These are phyloP conservation scores for Triticum timopheevii DNA, from an alignment of 176 grass and related monocot species.

Conservation along the genomic window DNA sequence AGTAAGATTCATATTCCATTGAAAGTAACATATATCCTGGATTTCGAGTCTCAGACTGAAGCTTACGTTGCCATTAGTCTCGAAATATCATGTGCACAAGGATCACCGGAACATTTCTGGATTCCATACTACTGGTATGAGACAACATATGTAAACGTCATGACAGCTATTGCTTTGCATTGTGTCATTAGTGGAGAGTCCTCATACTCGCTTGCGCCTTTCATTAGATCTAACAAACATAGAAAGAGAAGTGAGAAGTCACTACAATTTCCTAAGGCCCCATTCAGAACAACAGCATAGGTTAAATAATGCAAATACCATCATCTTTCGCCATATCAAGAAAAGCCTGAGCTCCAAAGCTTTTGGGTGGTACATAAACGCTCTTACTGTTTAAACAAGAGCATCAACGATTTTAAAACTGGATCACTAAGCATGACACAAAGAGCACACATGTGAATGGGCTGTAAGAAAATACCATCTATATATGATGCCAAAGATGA, in stretches of 20 bases:
- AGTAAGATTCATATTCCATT: neutral
- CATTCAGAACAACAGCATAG: constrained; percentile 21
- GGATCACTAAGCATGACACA: neutral
- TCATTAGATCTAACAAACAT: constrained; percentile 72
- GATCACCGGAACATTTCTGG: constrained; percentile 69
- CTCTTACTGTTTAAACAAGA: constrained; percentile 65
- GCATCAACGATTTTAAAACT: neutral
- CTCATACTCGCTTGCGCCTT: constrained; percentile 73
- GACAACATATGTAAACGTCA: constrained; percentile 97
- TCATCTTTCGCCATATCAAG: constrained; percentile 91
- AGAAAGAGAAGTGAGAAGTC: constrained; percentile 18
- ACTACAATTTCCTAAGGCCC: neutral
- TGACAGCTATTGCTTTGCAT: constrained; percentile 89
- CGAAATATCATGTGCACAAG: constrained; percentile 80
- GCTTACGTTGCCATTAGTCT: constrained; percentile 82
- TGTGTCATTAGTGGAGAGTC: constrained; percentile 69
- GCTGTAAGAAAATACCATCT: constrained; percentile 49
- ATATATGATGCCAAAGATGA: constrained; percentile 84
- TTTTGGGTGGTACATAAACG: constrained; percentile 95
- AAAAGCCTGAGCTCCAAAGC: constrained; percentile 94
- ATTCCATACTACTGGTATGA: constrained; percentile 90
- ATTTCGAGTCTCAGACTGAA: neutral
- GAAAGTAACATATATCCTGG: neutral
- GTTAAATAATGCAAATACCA: constrained; percentile 46
- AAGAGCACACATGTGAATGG: neutral